These are phyloP conservation scores for Suhomyces bolitotheri DNA, from an alignment of 1,139 yeast genomes.

Conservation along the genomic window DNA sequence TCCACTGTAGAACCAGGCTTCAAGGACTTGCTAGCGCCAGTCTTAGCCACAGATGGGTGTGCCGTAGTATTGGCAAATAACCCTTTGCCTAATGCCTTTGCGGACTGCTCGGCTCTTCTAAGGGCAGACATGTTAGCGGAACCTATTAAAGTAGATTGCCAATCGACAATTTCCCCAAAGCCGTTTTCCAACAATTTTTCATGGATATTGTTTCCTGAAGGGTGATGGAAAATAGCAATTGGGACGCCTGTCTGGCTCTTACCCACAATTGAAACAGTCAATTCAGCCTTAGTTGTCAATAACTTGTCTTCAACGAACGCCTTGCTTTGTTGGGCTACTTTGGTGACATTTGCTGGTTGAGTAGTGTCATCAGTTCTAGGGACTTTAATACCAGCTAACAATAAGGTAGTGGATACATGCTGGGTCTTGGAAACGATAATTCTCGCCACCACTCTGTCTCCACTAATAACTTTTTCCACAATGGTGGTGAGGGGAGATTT, in stretches of 20 bases:
- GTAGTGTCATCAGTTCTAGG: constrained; percentile 63
- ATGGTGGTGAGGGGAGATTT: constrained; percentile 53
- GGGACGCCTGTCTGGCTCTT: constrained; percentile 64
- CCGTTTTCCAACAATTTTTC: constrained; percentile 69
- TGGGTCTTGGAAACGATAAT: constrained; percentile 44
- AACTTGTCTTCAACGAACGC: constrained; percentile 66
- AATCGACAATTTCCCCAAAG: constrained; percentile 72
- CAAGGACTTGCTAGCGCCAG: constrained; percentile 21
- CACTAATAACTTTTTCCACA: constrained; percentile 74
- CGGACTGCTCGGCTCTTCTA: constrained; percentile 67
- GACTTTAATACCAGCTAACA: constrained; percentile 71
- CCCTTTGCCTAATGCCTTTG: constrained; percentile 64
- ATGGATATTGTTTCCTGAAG: constrained; percentile 69
- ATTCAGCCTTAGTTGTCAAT: constrained; percentile 54
- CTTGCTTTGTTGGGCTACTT: constrained; percentile 66
- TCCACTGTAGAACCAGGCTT: constrained; percentile 50
- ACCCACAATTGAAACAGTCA: constrained; percentile 60
- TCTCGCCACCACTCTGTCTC: constrained; percentile 70
- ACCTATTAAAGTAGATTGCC: constrained; percentile 80
- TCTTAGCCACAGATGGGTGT: constrained; percentile 20
- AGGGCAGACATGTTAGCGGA: constrained; percentile 59
- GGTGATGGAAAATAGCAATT: constrained; percentile 62
- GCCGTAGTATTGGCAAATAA: constrained; percentile 50
- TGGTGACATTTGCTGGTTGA: constrained; percentile 36
- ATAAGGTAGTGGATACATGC: constrained; percentile 55